phyloP scores from a whole-genome alignment of 169 alveolate genomes.

The Plasmodium falciparum region DNA sequence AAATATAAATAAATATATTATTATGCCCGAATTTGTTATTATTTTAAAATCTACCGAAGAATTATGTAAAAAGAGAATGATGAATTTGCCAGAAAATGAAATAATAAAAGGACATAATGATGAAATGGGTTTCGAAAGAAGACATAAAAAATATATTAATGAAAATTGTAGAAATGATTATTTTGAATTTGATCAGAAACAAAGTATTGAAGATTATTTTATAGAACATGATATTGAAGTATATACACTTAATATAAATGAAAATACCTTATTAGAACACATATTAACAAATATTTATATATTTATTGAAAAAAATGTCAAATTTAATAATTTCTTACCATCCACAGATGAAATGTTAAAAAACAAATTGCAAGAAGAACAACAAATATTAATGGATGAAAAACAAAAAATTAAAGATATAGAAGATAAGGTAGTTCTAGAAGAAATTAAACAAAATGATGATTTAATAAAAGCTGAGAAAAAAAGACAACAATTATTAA shows the following conservation, averaged over 20 bases:
- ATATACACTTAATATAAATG: constrained; percentile 28
- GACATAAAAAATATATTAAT: constrained; percentile 32
- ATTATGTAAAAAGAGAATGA: constrained; percentile 55
- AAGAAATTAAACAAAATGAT: constrained; percentile 42
- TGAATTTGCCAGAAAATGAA: constrained; percentile 54
- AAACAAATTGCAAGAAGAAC: constrained; percentile 13
- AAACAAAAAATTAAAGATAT: constrained; percentile 16
- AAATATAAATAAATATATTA: background rate
- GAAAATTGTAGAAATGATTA: constrained; percentile 69
- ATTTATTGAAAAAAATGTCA: constrained; percentile 45
- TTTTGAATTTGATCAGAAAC: constrained; percentile 41
- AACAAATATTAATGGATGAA: constrained; percentile 8
- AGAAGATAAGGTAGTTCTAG: constrained; percentile 12
- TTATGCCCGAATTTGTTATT: constrained; percentile 44
- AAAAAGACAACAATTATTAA: constrained; percentile 54
- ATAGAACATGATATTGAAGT: constrained; percentile 45
- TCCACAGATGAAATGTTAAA: constrained; percentile 37
- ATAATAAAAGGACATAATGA: constrained; percentile 66
- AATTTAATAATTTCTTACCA: constrained; percentile 53
- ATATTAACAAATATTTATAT: constrained; percentile 47
- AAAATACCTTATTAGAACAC: constrained; percentile 37
- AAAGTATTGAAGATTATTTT: constrained; percentile 51
- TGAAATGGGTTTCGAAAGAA: constrained; percentile 69
- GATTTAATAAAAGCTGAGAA: constrained; percentile 64
- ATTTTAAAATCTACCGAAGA: constrained; percentile 35